phyloP scores from a whole-genome alignment of 192 early-diverging fungal genomes.

The Coemansia brasiliensis region DNA sequence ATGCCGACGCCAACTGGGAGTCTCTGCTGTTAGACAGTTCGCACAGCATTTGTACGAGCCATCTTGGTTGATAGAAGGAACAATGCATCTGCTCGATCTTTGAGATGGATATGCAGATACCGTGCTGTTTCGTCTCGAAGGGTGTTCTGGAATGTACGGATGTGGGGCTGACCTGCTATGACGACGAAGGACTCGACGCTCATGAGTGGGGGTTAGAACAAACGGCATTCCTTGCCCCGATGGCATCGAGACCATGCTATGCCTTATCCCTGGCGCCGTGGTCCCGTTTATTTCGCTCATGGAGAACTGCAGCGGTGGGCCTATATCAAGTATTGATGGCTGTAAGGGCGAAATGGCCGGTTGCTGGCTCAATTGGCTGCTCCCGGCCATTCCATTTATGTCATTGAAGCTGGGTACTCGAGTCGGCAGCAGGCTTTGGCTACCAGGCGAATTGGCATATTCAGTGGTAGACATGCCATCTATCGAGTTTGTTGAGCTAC shows the following conservation, averaged over 20 bases:
- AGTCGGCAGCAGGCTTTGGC: no score
- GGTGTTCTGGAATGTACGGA: conserved; percentile 15
- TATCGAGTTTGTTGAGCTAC: no score
- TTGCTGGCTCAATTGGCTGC: no score
- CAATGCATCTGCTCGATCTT: conserved; percentile 13
- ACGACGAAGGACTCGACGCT: conserved; percentile 19
- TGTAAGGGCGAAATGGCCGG: no score
- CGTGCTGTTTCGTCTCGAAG: not conserved
- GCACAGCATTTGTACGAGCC: conserved; percentile 52
- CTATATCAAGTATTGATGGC: no score
- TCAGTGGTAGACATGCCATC: no score
- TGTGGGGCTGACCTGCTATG: conserved; percentile 8
- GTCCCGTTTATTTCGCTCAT: not conserved
- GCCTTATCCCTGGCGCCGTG: no score
- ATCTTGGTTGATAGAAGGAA: conserved; percentile 49
- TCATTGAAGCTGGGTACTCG: no score
- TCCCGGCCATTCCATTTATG: no score
- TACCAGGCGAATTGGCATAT: no score
- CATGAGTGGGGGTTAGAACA: not conserved
- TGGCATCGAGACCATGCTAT: not conserved
- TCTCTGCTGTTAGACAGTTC: conserved; percentile 62
- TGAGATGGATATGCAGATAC: not conserved
- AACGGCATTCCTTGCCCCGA: not conserved
- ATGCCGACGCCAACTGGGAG: conserved; percentile 68
- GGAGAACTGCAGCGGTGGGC: no score